Evolutionary conservation across 2,329 filamentous ascomycete genomes (phyloP).

Genomic region (Lachnellula cervina): DNA sequence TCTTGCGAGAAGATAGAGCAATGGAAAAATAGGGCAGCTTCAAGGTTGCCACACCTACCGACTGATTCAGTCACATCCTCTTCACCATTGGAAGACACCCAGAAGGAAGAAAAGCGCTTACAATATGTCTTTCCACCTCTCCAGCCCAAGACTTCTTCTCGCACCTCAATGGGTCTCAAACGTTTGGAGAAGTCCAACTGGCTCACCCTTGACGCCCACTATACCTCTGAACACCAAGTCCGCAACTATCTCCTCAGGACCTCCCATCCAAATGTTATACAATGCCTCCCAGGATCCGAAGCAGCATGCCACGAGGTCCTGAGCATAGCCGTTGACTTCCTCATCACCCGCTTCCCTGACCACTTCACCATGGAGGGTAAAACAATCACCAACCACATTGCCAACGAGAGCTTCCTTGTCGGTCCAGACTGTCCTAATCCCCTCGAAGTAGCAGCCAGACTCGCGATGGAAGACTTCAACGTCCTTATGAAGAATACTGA

Average conservation of each 20-base stretch:
- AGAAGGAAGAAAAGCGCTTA: constrained; percentile 13
- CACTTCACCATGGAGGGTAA: constrained; percentile 36
- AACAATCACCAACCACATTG: constrained; percentile 39
- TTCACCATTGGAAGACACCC: background rate
- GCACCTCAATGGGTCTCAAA: constrained; percentile 44
- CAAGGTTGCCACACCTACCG: background rate
- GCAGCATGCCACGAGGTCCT: constrained; percentile 44
- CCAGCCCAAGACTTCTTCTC: constrained; percentile 15
- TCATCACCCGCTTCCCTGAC: constrained; percentile 39
- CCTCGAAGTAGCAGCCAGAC: constrained; percentile 44
- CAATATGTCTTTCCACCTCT: constrained; percentile 23
- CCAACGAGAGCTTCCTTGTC: constrained; percentile 39
- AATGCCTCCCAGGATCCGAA: constrained; percentile 39
- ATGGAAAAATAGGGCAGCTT: background rate
- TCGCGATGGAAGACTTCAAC: constrained; percentile 49
- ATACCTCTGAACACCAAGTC: constrained; percentile 39
- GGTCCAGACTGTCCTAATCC: constrained; percentile 36
- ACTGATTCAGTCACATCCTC: background rate
- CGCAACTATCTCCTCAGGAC: constrained; percentile 37
- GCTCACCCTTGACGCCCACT: constrained; percentile 44
- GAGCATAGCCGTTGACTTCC: constrained; percentile 40
- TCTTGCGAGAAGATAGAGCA: background rate
- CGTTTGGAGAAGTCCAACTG: constrained; percentile 42
- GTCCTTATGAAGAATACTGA: constrained; percentile 41
- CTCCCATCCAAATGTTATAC: constrained; percentile 38